Base-by-base conservation (phyloP, 73 alveolate genomes). In the Paramecium primaurelia region DNA sequence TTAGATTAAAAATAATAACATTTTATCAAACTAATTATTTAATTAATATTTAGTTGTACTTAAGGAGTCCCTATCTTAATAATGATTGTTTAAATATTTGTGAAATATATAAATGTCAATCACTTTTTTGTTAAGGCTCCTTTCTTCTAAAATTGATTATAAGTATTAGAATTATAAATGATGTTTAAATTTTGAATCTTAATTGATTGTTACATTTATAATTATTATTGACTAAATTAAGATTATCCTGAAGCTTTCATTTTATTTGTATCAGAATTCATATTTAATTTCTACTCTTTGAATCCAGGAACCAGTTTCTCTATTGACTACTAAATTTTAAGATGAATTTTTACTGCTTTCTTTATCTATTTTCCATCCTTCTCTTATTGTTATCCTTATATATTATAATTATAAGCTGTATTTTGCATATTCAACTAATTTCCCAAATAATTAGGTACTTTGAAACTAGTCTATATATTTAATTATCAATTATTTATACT, bases 151-250 rank as follows among this genome's bases (percentile, higher is more conserved):
- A 80, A 80, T 42, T 22, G 25, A 42, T 47, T 80, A 44, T 80
- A 80, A 40, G 44, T 80, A 49, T 80, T 80, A 2, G 71, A 40
- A 80, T 80, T 80, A 25, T 80, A 80, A 10, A 80, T 80, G 9
- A 80, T 80, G 49, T 80, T 80, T 20, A 80, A 64, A 16, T 80
- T 80, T 47, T 80, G 34, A 45, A 80, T 80, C 91, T 80, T 80
- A 12, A 80, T 80, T 8, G 91, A 80, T 80, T 80, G 58, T 80
- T 80, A 38, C 59, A 73, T 37, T 80, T 42, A 64, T 25, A 80
- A 49, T 49, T 45, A 49, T 64, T 73, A 18, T 73, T 73, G 59
- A 64, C 84, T 64, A 75, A 38, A 38, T 36, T 75, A 37, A 4
- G 68, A 42, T 38, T 75, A 42, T 36, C 60, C 60, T 42, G 60